phyloP scores from a whole-genome alignment of 352 stramenopile species.

The Phytopythium litorale region DNA sequence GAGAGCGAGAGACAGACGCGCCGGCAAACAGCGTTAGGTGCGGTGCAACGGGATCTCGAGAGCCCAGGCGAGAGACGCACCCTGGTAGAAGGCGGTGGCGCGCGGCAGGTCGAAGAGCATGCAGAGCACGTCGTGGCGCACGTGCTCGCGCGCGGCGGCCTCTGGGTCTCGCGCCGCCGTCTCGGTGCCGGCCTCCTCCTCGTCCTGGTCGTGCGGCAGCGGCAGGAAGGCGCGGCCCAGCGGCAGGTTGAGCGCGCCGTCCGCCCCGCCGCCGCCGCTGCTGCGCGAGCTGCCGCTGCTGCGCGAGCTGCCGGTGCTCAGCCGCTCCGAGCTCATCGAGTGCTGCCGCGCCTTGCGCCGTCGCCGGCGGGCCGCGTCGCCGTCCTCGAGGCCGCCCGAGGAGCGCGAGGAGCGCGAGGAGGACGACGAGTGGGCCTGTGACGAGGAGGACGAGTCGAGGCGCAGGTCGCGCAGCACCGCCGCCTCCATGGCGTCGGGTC shows the following conservation, averaged over 20 bases:
- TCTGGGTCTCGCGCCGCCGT: conserved; percentile 2
- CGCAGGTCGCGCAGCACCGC: neutral
- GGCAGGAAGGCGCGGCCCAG: conserved; percentile 47
- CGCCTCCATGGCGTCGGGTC: neutral
- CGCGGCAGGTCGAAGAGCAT: conserved; percentile 81
- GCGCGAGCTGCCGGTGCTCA: conserved; percentile 13
- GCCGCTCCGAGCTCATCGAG: conserved; percentile 2
- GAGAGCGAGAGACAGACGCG: neutral
- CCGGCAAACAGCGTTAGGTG: neutral
- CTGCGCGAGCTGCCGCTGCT: neutral
- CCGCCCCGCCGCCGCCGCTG: conserved; percentile 16
- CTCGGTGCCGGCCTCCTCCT: neutral
- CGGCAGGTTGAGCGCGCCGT: conserved; percentile 28
- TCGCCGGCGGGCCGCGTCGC: neutral
- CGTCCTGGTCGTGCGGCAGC: conserved; percentile 21
- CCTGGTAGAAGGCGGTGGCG: conserved; percentile 75
- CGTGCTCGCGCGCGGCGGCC: conserved; percentile 36
- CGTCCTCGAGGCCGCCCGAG: neutral
- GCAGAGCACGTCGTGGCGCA: conserved; percentile 83
- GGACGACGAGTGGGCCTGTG: neutral
- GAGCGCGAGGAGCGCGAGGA: neutral
- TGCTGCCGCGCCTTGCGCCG: conserved; percentile 8
- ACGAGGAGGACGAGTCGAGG: neutral
- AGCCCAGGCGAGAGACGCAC: conserved; percentile 13
- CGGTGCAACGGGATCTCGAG: no score